These are phyloP conservation scores for Pneumocystis wakefieldiae DNA, from an alignment of 1,139 yeast genomes.

Conservation along the genomic window DNA sequence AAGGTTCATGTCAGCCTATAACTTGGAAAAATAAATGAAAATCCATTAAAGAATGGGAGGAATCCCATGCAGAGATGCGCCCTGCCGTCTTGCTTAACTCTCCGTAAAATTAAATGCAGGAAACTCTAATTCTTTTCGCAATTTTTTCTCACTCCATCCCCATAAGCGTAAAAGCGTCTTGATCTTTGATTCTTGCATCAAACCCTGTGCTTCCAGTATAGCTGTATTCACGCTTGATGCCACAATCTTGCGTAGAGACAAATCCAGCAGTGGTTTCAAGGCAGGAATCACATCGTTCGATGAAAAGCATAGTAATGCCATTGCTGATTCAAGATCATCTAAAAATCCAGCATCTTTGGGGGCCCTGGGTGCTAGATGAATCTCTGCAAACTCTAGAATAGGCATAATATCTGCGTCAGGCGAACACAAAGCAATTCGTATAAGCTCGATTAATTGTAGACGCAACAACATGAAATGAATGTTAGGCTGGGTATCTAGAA, in stretches of 20 bases:
- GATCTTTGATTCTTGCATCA: conserved; percentile 24
- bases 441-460: conserved; percentile 28
- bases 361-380: conserved; percentile 27
- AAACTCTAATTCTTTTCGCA: not conserved
- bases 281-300: conserved; percentile 20
- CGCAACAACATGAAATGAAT: conserved; percentile 27
- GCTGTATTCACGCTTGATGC: conserved; percentile 27
- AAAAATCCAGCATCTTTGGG: conserved; percentile 21
- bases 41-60: too few relatives aligned
- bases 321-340: conserved; percentile 25
- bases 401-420: conserved; percentile 19
- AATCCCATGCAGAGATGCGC: too few relatives aligned
- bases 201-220: conserved; percentile 23
- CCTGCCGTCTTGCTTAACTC: too few relatives aligned
- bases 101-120: not conserved
- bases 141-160: conserved; percentile 9
- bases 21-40: too few relatives aligned
- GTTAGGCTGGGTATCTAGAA: conserved; percentile 24
- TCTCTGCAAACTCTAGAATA: conserved; percentile 27
- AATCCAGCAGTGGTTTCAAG: conserved; percentile 23
- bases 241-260: conserved; percentile 23
- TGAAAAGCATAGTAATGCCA: conserved; percentile 30
- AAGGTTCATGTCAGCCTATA: too few relatives aligned
- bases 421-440: conserved; percentile 20
- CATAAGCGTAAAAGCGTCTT: conserved; percentile 20